Conservation (phyloP, 2,329 filamentous ascomycete genomes). For the Colletotrichum cereale region DNA sequence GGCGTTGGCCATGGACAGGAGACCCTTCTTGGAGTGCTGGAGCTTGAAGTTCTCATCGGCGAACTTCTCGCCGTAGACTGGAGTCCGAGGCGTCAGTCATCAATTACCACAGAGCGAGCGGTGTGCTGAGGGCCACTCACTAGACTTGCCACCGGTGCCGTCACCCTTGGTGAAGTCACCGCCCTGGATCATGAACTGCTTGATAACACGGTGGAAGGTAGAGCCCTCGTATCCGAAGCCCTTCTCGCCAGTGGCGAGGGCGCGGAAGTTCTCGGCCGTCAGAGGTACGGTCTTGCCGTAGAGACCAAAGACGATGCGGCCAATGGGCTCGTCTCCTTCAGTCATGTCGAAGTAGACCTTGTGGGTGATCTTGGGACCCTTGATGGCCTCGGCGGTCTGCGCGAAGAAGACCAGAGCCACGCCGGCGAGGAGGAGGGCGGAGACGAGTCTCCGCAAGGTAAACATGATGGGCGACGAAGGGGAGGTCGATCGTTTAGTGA, state of each 20-base stretch:
- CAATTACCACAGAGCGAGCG: background rate
- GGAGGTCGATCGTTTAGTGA: slow-evolving; percentile 32
- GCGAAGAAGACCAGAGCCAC: slow-evolving; percentile 81
- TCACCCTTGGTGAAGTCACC: slow-evolving; percentile 89
- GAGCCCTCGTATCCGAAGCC: slow-evolving; percentile 87
- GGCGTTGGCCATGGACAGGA: slow-evolving; percentile 88
- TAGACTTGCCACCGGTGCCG: slow-evolving; percentile 87
- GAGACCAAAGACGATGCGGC: slow-evolving; percentile 83
- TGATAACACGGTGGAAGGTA: slow-evolving; percentile 90
- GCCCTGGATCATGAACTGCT: slow-evolving; percentile 92
- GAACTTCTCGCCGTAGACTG: slow-evolving; percentile 87
- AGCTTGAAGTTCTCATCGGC: slow-evolving; percentile 95
- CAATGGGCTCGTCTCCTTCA: slow-evolving; percentile 80
- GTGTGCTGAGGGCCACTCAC: slow-evolving; percentile 58
- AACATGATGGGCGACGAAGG: slow-evolving; percentile 71
- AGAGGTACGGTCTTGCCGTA: slow-evolving; percentile 90
- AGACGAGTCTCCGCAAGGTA: slow-evolving; percentile 77
- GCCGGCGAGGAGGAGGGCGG: slow-evolving; percentile 81
- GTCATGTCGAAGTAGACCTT: slow-evolving; percentile 93
- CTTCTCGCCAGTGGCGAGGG: slow-evolving; percentile 87
- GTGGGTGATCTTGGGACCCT: slow-evolving; percentile 95
- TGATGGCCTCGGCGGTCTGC: slow-evolving; percentile 78
- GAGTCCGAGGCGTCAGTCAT: background rate
- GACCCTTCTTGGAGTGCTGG: slow-evolving; percentile 88
- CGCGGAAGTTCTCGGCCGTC: slow-evolving; percentile 80